A percentile compares a stretch with the other conserved stretches of the same genome.
phyloP scores from a whole-genome alignment of 108 stramenopile genomes.

The Fragilariopsis cylindrus region DNA sequence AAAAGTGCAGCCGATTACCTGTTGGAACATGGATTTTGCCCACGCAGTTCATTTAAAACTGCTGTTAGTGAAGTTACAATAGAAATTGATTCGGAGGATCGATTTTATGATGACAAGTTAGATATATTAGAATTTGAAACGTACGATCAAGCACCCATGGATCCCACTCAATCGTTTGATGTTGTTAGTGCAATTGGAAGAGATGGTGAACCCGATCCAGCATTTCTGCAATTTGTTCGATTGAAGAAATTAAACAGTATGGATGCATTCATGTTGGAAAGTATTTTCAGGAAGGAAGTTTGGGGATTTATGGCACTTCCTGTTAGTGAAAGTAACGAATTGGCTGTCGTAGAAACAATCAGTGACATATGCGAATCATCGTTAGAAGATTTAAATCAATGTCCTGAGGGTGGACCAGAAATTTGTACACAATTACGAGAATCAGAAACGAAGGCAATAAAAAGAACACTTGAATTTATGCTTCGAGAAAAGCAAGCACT shows the following conservation, averaged over 20 bases:
- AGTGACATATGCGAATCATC: slow-evolving; percentile 62
- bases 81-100: slow-evolving; percentile 77
- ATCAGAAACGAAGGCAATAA: slow-evolving; percentile 65
- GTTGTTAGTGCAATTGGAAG: slow-evolving; percentile 55
- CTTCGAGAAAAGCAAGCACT: slow-evolving; percentile 83
- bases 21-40: slow-evolving; percentile 89
- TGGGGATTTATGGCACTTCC: slow-evolving; percentile 94
- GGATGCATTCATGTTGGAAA: slow-evolving; percentile 93
- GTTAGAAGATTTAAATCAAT: slow-evolving; percentile 54
- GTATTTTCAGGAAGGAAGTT: slow-evolving; percentile 90
- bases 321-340: slow-evolving; percentile 86
- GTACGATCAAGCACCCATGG: slow-evolving; percentile 83
- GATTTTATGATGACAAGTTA: slow-evolving; percentile 87
- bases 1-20: slow-evolving; percentile 90
- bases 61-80: slow-evolving; percentile 69
- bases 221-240: slow-evolving; percentile 88
- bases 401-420: slow-evolving; percentile 36
- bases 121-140: slow-evolving; percentile 87
- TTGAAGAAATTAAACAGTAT: slow-evolving; percentile 71
- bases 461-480: slow-evolving; percentile 69
- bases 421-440: slow-evolving; percentile 68
- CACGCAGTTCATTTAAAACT: slow-evolving; percentile 56
- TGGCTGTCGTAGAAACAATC: slow-evolving; percentile 60
- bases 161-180: slow-evolving; percentile 78
- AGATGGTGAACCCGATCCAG: slow-evolving; percentile 83